Base-by-base conservation (phyloP, 345 rosid genomes). In the Physaria fendleri region DNA sequence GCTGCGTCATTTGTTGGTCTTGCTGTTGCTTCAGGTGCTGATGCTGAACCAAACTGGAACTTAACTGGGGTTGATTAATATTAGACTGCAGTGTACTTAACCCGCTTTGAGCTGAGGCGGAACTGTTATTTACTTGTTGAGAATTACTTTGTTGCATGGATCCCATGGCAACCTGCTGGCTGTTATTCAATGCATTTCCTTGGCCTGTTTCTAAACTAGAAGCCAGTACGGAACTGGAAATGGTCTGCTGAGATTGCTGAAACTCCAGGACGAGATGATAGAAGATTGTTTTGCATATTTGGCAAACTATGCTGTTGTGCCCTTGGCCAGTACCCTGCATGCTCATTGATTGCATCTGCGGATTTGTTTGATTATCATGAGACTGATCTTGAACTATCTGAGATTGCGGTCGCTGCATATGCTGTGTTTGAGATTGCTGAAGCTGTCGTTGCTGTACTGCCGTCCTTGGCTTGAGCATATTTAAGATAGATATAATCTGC, bases 11-110 rank as follows among this genome's bases (percentile, higher is more conserved):
- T 58, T 78, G 88, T 24, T 77, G 82, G 43, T 79, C 85, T 69
- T 74, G 88, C 61, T 83, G 87, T 64, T 78, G 86, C 65, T 82
- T 86, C 65, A 80, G 64, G 71, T 83, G 90, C 38, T 78, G 92
- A 25, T 82, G 92, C 62, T 81, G 96, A 73, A 85, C 79, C 78
- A 88, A 64, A 72, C 66, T 81, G 52, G 90, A 70, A 74, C 76
- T 84, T 47, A 85, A 71, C 69, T 83, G 98, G 43, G 77, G 77
- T 29, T 76, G 64, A 65, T 59, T 80, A 46, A 76, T 76, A 74
- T 82, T 85, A 39, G 82, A 59, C 62, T 80, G 90, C 74, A 78
- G 54, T 72, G 78, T 55, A 46, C 45, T 85, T 45, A 79, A 66
- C 28, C 90, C 94, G 71, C 68, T 71, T 59, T 88, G 96, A 20